Evolutionary conservation across 1,284 basidiomycete genomes (phyloP), one percentile per base, ranked within the genome.

Genomic region (Termitomyces sp.): DNA sequence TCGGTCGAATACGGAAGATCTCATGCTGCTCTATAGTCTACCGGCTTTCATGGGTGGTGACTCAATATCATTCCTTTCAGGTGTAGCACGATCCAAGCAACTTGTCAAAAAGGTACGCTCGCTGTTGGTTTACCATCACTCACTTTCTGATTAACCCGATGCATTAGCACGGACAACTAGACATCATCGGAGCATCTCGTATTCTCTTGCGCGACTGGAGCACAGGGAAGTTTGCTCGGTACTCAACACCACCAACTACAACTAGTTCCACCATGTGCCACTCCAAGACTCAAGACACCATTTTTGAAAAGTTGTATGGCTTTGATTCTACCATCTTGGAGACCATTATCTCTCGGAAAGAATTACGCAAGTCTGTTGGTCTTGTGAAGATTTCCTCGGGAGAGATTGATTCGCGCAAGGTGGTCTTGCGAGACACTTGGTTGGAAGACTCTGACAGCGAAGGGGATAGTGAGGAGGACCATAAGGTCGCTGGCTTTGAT

Each of bases 151-250:
- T 38, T 34, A 28, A 36, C 30, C 30, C 36, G 53, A 55, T 56
- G 10, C 6, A 64, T 65, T 69, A 91, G 83, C 86, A 83, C 61
- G 92, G 91, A 50, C 79, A 84, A 43, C 74, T 84, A 17, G 94
- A 98, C 70, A 72, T 93, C 54, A 80, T 84, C 10, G 85, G 84
- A 21, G 91, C 94, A 1, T 89, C 92, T 8, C 86, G 92, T 24
- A 80, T 88, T 52, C 77, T 98, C 40, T 78, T 98, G 42, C 86
- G 91, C 26, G 95, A 98, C 72, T 99, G 95, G 95, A 87, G 82
- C 58, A 80, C 78, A 5, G 90, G 89, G 50, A 85, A 82, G 60
- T 82, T 98, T 65, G 81, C 84, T 13, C 88, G 90, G 65, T 96
- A 90, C 73, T 87, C 89, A 5, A 68, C 86, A 1, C 79, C 84